These are phyloP conservation scores for Lactarius indigo DNA, from an alignment of 768 basidiomycete species.

Conservation along the genomic window DNA sequence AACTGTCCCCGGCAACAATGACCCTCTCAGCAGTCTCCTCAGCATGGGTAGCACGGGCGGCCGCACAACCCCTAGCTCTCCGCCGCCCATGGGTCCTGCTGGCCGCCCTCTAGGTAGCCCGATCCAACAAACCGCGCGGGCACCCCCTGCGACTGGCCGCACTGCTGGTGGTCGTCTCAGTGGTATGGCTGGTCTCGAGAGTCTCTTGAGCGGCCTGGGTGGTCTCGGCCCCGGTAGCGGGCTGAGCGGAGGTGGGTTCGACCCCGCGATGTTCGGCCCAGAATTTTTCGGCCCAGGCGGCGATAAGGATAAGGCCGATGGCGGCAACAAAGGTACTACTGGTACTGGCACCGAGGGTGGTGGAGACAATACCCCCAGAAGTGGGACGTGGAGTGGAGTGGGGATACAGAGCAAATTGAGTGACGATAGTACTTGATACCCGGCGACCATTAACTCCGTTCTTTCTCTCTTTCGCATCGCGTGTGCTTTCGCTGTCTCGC, in stretches of 20 bases:
- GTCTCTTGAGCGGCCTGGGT: background rate
- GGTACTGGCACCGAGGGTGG: background rate
- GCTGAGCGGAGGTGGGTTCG: background rate
- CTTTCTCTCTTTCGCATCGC: background rate
- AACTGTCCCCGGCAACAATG: background rate
- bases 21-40: background rate
- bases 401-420: conserved; percentile 7
- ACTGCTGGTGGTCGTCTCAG: background rate
- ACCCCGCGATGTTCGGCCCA: background rate
- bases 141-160: background rate
- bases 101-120: background rate
- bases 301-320: background rate
- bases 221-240: background rate
- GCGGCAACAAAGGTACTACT: background rate
- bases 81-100: background rate
- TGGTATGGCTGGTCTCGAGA: background rate
- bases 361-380: background rate
- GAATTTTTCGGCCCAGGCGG: background rate
- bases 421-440: conserved; percentile 4
- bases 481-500: background rate
- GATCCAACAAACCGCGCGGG: background rate
- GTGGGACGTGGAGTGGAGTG: conserved; percentile 16
- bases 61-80: background rate
- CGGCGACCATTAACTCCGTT: background rate
- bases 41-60: too few species aligned